Evolutionary conservation across 1,139 yeast genomes (phyloP).

Genomic region (Kodamaea sp.): DNA sequence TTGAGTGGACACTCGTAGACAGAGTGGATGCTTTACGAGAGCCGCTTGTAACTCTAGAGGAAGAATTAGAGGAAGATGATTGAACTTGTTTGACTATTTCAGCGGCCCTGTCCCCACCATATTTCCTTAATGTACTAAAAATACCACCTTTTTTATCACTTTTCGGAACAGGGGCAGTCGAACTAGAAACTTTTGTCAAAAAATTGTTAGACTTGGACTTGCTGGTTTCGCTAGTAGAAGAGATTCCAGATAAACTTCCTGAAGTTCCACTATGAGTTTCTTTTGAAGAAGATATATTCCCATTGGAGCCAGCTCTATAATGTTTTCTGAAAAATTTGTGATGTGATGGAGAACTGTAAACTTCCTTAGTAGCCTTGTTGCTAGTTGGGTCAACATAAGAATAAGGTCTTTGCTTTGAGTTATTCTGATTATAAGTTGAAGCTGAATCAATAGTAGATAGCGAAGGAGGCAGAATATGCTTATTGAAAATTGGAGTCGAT

Average conservation of each 20-base stretch:
- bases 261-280: background rate
- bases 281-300: conserved; percentile 34
- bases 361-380: conserved; percentile 13
- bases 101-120: conserved; percentile 42
- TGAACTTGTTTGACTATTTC: conserved; percentile 32
- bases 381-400: conserved; percentile 48
- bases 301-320: conserved; percentile 55
- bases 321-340: conserved; percentile 58
- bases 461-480: conserved; percentile 18
- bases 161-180: conserved; percentile 2
- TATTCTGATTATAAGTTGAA: conserved; percentile 13
- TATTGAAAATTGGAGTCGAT: conserved; percentile 28
- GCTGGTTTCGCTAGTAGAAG: conserved; percentile 1
- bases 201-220: conserved; percentile 1
- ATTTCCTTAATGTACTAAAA: conserved; percentile 40
- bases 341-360: conserved; percentile 34
- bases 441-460: conserved; percentile 18
- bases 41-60: background rate
- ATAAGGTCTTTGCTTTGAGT: conserved; percentile 44
- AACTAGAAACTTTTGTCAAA: background rate
- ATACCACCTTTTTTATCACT: conserved; percentile 32
- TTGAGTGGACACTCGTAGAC: conserved; percentile 1
- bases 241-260: background rate
- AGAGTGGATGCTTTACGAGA: conserved; percentile 1
- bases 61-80: conserved; percentile 11